Conservation (phyloP, 192 early-diverging fungal species). For the Linnemannia hyalina region DNA sequence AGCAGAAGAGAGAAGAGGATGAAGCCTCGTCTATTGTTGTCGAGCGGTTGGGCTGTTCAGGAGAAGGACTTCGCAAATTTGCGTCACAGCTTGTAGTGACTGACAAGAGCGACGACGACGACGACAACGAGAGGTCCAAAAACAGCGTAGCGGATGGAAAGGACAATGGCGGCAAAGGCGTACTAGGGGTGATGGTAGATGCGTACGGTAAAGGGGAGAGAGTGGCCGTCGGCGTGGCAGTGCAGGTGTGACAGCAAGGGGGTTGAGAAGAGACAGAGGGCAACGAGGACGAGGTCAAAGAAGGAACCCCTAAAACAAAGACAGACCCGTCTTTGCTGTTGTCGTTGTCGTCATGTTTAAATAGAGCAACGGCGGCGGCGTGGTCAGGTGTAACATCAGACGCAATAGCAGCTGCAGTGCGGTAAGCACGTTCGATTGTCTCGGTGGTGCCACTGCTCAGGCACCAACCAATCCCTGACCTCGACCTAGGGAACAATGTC, state of each 20-base stretch:
- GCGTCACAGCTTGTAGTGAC: not conserved
- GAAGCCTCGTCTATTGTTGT: not conserved
- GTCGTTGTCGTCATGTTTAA: not conserved
- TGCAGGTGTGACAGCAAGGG: not conserved
- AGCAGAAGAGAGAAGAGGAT: not conserved
- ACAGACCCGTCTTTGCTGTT: not conserved
- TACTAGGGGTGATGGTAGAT: not conserved
- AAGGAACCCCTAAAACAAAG: not conserved
- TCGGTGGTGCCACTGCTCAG: not conserved
- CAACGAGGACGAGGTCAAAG: not conserved
- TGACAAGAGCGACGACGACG: too few relatives aligned
- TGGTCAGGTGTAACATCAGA: not conserved
- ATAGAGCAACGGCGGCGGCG: not conserved
- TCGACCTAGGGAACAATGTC: not conserved
- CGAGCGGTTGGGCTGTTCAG: constrained; percentile 3
- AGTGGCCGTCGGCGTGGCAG: not conserved
- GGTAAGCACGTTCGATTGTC: not conserved
- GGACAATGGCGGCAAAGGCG: not conserved
- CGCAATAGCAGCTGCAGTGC: not conserved
- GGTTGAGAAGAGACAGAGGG: not conserved
- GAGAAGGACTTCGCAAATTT: not conserved
- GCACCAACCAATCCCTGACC: not conserved
- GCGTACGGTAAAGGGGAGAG: not conserved
- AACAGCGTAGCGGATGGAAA: not conserved
- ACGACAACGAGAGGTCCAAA: not conserved